Evolutionary conservation across 2,329 filamentous ascomycete species (phyloP), one percentile per base, ranked within the genome.

Genomic region (Sporothrix brasiliensis): DNA sequence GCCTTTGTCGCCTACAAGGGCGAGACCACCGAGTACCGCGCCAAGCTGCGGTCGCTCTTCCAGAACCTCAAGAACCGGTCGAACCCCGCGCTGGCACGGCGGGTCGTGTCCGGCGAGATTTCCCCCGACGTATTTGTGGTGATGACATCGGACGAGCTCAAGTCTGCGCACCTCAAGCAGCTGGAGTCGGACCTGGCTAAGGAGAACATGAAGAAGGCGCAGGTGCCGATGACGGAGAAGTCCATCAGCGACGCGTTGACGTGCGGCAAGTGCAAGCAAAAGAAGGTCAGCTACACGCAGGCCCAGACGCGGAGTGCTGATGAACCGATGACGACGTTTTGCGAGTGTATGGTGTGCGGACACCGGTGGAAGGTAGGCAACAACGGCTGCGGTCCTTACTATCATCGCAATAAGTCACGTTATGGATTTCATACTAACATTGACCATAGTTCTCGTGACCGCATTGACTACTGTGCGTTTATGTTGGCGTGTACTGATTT

Each of bases 121-220:
- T 75, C 86, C 0, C 83, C 93, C 0, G 87, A 89, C 2, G 84
- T 85, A 49, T 96, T 99, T 76, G 93, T 97, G 70, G 83, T 84
- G 76, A 97, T 99, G 95, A 87, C 89, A 10, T 89, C 92, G 76
- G 92, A 97, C 69, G 94, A 98, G 79, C 88, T 99, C 78, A 96
- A 96, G 83, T 95, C 92, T 63, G 90, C 89, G 66, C 89, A 95
- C 80, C 91, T 92, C 80, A 88, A 89, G 72, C 88, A 88, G 76
- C 87, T 90, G 77, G 93, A 97, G 75, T 83, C 87, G 75, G 88
- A 89, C 79, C 86, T 97, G 67, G 86, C 93, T 78, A 89, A 92
- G 81, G 93, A 97, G 81, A 99, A 99, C 81, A 94, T 98, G 92
- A 93, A 93, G 83, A 93, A 94, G 81, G 93, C 95, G 1, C 96